phyloP scores from a whole-genome alignment of 345 rosid genomes.

The Dimocarpus longan region DNA sequence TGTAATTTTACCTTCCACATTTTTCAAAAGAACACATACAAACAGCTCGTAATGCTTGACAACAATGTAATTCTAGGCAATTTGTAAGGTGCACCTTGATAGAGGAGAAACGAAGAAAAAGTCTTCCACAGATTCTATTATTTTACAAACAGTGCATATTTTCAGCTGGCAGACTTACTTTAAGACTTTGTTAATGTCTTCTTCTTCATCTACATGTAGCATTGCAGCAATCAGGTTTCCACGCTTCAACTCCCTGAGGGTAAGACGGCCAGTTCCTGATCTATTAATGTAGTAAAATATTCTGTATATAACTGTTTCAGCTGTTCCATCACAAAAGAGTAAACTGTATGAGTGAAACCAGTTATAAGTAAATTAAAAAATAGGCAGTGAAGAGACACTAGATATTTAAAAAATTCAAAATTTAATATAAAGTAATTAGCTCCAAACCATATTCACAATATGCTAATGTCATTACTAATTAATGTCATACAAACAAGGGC shows the following conservation, averaged over 20 bases:
- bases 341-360: constrained; percentile 16
- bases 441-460: not conserved
- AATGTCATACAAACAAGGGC: not conserved
- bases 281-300: constrained; percentile 94
- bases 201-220: constrained; percentile 97
- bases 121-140: constrained; percentile 3
- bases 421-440: not conserved
- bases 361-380: not conserved
- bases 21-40: not conserved
- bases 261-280: constrained; percentile 80
- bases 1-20: not conserved
- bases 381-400: not conserved
- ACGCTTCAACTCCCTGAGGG: constrained; percentile 90
- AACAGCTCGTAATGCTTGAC: not conserved
- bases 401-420: constrained; percentile 2
- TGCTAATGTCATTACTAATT: not conserved
- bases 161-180: constrained; percentile 45
- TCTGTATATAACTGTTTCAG: constrained; percentile 98
- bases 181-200: constrained; percentile 93
- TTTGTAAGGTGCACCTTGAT: constrained; percentile 9
- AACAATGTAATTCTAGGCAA: not conserved
- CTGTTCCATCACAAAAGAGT: constrained; percentile 47
- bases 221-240: constrained; percentile 87
- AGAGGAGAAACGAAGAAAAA: constrained; percentile 4
- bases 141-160: not conserved